phyloP scores from a whole-genome alignment of 495 filamentous ascomycete species.

The Cercophora sp. region DNA sequence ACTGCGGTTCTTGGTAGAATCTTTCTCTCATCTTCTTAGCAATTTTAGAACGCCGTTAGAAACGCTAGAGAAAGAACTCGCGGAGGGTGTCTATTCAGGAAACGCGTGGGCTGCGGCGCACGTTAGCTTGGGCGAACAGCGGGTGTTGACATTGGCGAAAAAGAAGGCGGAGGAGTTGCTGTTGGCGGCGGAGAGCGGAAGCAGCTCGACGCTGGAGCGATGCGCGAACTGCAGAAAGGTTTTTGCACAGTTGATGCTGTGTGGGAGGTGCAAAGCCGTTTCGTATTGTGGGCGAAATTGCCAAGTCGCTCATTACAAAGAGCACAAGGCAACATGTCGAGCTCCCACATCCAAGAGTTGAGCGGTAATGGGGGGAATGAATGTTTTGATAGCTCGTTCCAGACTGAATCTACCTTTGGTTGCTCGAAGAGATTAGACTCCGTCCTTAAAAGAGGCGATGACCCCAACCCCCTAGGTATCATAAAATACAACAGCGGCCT shows the following conservation, averaged over 20 bases:
- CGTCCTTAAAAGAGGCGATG: no score
- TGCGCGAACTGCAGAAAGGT: constrained; percentile 27
- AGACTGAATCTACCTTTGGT: no score
- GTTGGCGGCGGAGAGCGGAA: constrained; percentile 24
- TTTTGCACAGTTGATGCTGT: constrained; percentile 26
- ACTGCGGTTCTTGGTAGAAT: constrained; percentile 26
- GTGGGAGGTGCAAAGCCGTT: constrained; percentile 28
- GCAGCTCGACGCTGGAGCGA: constrained; percentile 3
- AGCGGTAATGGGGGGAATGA: constrained; percentile 2
- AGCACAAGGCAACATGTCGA: constrained; percentile 24
- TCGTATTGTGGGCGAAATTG: constrained; percentile 25
- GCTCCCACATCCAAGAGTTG: constrained; percentile 16
- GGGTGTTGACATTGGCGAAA: constrained; percentile 32
- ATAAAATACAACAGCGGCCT: no score
- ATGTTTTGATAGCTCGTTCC: no score
- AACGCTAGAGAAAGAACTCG: constrained; percentile 32
- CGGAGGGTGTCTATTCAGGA: constrained; percentile 29
- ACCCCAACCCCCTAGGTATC: no score
- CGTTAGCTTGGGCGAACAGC: constrained; percentile 34
- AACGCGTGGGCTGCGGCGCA: constrained; percentile 35
- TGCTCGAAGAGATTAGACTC: no score
- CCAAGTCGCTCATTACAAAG: constrained; percentile 28
- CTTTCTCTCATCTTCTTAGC: constrained; percentile 25
- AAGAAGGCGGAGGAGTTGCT: constrained; percentile 30
- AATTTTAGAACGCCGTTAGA: constrained; percentile 28